Evolutionary conservation across 1,284 basidiomycete species (phyloP).

Genomic region (Inonotus hispidus): DNA sequence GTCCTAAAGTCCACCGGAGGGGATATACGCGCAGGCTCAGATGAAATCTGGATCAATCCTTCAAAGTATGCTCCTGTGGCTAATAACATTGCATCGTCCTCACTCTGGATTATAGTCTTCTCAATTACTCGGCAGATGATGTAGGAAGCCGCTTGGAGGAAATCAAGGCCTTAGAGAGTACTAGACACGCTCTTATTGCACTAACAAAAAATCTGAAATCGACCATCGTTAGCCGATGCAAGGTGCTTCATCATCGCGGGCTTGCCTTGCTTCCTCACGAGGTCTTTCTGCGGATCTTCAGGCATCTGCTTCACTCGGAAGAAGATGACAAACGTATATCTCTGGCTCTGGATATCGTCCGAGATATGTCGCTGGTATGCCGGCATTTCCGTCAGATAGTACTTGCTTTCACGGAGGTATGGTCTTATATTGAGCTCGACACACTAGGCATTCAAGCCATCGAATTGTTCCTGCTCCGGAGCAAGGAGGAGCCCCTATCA

Average conservation of each 20-base stretch:
- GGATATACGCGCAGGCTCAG: too few species aligned
- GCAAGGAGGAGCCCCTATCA: not conserved
- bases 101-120: not conserved
- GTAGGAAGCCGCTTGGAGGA: not conserved
- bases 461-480: not conserved
- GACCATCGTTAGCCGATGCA: not conserved
- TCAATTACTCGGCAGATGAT: not conserved
- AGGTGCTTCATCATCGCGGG: not conserved
- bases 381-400: not conserved
- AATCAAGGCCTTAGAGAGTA: not conserved
- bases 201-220: not conserved
- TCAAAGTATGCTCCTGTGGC: not conserved
- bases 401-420: not conserved
- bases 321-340: not conserved
- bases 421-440: not conserved
- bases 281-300: not conserved
- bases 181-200: not conserved
- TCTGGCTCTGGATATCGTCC: not conserved
- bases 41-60: not conserved
- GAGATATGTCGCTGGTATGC: not conserved
- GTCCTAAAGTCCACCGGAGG: not conserved
- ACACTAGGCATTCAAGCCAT: not conserved
- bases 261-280: not conserved
- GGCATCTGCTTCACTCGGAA: not conserved
- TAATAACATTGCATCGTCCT: not conserved